A percentile compares a stretch with the other conserved stretches of the same genome.
Conservation (phyloP, 2,329 filamentous ascomycete species). For the Fusarium duplospermum region DNA sequence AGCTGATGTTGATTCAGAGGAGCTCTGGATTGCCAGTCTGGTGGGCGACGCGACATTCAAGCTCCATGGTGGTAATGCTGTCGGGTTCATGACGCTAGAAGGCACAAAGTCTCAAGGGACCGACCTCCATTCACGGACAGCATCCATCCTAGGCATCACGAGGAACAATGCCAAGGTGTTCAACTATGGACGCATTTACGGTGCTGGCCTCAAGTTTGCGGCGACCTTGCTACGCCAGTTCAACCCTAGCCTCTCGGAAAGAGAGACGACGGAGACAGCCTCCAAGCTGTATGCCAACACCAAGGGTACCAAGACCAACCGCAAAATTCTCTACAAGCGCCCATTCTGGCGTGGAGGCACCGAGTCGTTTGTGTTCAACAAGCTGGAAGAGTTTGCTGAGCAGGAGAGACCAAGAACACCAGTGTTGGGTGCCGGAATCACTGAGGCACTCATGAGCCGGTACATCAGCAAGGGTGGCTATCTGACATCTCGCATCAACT, state of each 20-base stretch:
- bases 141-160: constrained; percentile 90
- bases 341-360: constrained; percentile 96
- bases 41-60: constrained; percentile 95
- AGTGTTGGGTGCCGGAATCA: constrained; percentile 93
- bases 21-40: constrained; percentile 97
- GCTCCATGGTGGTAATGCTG: constrained; percentile 94
- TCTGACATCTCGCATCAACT: constrained; percentile 97
- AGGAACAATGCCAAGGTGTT: constrained; percentile 97
- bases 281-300: constrained; percentile 86
- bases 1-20: constrained; percentile 96
- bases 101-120: constrained; percentile 94
- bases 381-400: constrained; percentile 96
- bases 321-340: constrained; percentile 76
- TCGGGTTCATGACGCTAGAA: constrained; percentile 99
- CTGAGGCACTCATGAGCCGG: constrained; percentile 89
- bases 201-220: constrained; percentile 95
- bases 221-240: constrained; percentile 91
- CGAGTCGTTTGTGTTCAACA: constrained; percentile 98
- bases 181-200: constrained; percentile 98
- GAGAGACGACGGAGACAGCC: constrained; percentile 80
- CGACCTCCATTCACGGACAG: constrained; percentile 93
- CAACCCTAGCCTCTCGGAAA: constrained; percentile 85
- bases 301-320: constrained; percentile 87
- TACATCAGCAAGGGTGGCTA: constrained; percentile 91
- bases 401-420: constrained; percentile 92